A percentile compares a stretch with the other conserved stretches of the same genome.
phyloP scores from a whole-genome alignment of 495 filamentous ascomycete species.

The Pyrenula massariospora region DNA sequence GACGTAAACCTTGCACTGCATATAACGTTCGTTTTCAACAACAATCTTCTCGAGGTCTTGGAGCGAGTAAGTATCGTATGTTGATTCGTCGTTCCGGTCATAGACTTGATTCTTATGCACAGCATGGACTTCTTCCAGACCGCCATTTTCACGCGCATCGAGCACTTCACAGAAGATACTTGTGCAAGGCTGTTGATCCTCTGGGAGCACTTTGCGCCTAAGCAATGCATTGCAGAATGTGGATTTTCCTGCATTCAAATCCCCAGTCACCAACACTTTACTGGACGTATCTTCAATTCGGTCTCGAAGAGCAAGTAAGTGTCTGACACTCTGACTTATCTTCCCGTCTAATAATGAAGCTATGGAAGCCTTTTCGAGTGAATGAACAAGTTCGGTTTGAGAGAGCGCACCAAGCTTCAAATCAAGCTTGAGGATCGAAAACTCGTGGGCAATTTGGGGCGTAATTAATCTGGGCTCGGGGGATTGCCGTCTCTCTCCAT shows the following conservation, averaged over 20 bases:
- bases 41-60: slow-evolving; percentile 78
- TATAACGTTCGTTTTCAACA: slow-evolving; percentile 71
- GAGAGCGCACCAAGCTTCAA: slow-evolving; percentile 77
- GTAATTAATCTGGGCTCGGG: slow-evolving; percentile 70
- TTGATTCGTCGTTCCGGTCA: slow-evolving; percentile 82
- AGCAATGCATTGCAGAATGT: slow-evolving; percentile 96
- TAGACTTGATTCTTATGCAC: slow-evolving; percentile 71
- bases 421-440: slow-evolving; percentile 89
- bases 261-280: slow-evolving; percentile 95
- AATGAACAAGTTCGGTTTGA: slow-evolving; percentile 88
- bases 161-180: slow-evolving; percentile 97
- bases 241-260: slow-evolving; percentile 94
- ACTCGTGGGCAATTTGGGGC: slow-evolving; percentile 89
- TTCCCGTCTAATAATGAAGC: slow-evolving; percentile 86
- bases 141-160: slow-evolving; percentile 79
- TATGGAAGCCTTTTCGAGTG: slow-evolving; percentile 83
- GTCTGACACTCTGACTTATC: slow-evolving; percentile 83
- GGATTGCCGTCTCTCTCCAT: slow-evolving; percentile 41
- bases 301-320: slow-evolving; percentile 75
- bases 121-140: slow-evolving; percentile 90
- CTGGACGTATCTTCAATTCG: slow-evolving; percentile 95
- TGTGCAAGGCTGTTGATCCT: slow-evolving; percentile 98
- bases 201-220: slow-evolving; percentile 82
- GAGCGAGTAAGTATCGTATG: slow-evolving; percentile 75
- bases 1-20: slow-evolving; percentile 94